Evolutionary conservation across 2,329 filamentous ascomycete species (phyloP), one percentile per base, ranked within the genome.

Genomic region (Verticillium klebahnii): DNA sequence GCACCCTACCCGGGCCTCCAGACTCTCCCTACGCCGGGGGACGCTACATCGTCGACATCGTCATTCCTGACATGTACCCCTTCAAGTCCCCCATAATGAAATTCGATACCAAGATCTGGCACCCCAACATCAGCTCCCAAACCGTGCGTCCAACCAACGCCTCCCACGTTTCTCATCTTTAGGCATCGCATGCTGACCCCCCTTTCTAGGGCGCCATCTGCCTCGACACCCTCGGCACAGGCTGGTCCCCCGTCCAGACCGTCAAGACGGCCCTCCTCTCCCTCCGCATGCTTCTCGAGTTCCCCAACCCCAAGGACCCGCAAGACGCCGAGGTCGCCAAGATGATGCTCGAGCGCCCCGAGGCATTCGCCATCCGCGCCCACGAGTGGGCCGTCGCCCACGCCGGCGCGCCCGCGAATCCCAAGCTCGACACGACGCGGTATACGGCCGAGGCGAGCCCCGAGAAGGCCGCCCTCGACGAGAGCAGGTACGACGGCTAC

Each of bases 241-340:
- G 91, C 68, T 99, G 95, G 95, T 97, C 94, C 6, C 95, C 95
- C 0, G 93, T 99, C 29, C 85, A 97, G 64, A 99, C 94, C 15
- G 94, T 99, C 75, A 98, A 97, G 78, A 96, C 92, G 23, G 92
- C 94, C 40, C 86, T 99, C 56, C 88, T 99, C 63, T 97, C 93
- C 32, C 83, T 99, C 36, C 93, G 97, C 74, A 94, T 93, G 67
- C 87, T 99, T 19, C 90, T 99, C 70, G 92, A 92, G 77, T 92
- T 89, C 19, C 95, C 95, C 3, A 96, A 99, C 74, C 94, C 95
- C 0, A 96, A 94, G 70, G 95, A 99, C 67, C 95, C 95, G 0
- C 95, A 99, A 78, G 95, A 99, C 71, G 93, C 93, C 45, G 92
- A 97, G 74, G 95, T 98, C 1, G 95, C 95, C 29, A 87, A 85